These are phyloP conservation scores for Rhizoclosmatium sp. DNA, from an alignment of 192 early-diverging fungal genomes.

Conservation along the genomic window DNA sequence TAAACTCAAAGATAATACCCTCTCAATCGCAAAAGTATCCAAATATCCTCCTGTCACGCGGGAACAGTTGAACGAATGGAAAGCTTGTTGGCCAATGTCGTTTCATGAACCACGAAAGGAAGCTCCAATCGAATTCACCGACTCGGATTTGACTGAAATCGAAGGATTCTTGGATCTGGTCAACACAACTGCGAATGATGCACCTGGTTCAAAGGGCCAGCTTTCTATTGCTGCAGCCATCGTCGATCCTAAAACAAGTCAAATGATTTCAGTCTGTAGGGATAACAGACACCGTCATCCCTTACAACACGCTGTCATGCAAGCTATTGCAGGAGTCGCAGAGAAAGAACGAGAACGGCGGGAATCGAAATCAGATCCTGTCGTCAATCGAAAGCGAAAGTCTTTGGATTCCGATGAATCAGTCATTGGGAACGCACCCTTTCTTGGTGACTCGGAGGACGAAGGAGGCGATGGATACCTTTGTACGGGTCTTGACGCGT, in stretches of 20 bases:
- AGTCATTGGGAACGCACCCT: not conserved
- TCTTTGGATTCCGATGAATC: slow-evolving; percentile 18
- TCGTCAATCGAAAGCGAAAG: not conserved
- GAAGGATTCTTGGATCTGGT: slow-evolving; percentile 30
- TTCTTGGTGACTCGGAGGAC: not conserved
- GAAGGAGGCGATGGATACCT: slow-evolving; percentile 64
- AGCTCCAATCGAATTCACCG: slow-evolving; percentile 24
- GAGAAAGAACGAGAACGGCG: slow-evolving; percentile 54
- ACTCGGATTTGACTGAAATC: slow-evolving; percentile 13
- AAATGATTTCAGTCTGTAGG: slow-evolving; percentile 59
- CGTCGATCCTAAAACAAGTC: slow-evolving; percentile 60
- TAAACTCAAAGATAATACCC: not conserved
- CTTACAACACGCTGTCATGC: slow-evolving; percentile 82
- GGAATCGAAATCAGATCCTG: slow-evolving; percentile 5
- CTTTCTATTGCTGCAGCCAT: slow-evolving; percentile 52
- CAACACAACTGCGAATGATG: not conserved
- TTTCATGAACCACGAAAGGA: slow-evolving; percentile 59
- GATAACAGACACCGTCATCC: slow-evolving; percentile 63
- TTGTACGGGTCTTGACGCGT: slow-evolving; percentile 85
- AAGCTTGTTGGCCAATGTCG: slow-evolving; percentile 79
- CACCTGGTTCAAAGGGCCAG: not conserved
- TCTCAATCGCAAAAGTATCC: slow-evolving; percentile 59
- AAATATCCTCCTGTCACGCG: slow-evolving; percentile 69
- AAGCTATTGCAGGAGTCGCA: slow-evolving; percentile 74
- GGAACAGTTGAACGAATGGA: slow-evolving; percentile 82